Conservation (phyloP, 495 filamentous ascomycete genomes). For the Talaromyces thailandensis region DNA sequence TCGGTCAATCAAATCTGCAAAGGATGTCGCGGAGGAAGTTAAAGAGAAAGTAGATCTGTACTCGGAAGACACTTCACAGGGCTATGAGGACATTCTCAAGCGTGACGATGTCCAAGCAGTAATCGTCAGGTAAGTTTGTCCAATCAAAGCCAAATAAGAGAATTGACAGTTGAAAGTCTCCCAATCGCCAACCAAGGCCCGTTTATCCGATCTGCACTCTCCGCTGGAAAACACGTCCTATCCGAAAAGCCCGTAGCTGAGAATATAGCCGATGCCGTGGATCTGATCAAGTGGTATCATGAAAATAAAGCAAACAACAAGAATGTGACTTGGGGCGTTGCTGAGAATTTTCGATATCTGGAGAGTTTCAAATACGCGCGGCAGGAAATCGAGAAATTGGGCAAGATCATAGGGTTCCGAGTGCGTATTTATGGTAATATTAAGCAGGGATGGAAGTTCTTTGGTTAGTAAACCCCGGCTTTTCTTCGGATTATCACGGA, state of each 20-base stretch:
- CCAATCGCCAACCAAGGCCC: constrained; percentile 29
- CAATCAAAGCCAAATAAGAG: background rate
- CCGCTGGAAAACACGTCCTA: constrained; percentile 69
- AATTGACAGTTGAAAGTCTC: constrained; percentile 11
- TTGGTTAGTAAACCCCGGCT: background rate
- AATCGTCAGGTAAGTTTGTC: constrained; percentile 49
- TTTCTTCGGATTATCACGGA: background rate
- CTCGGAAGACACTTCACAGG: constrained; percentile 51
- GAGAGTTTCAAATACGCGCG: constrained; percentile 40
- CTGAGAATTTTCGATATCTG: constrained; percentile 62
- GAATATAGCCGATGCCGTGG: constrained; percentile 43
- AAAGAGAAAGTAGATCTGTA: constrained; percentile 37
- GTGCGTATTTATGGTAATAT: constrained; percentile 41
- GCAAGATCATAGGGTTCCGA: constrained; percentile 51
- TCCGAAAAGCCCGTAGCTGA: constrained; percentile 66
- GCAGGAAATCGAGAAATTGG: constrained; percentile 42
- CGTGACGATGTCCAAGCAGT: constrained; percentile 59
- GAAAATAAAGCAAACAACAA: constrained; percentile 18
- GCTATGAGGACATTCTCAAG: constrained; percentile 53
- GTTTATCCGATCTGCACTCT: constrained; percentile 39
- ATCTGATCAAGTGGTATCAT: constrained; percentile 49
- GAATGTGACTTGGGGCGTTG: constrained; percentile 45
- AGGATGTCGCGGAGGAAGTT: constrained; percentile 20
- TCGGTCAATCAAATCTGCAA: constrained; percentile 44
- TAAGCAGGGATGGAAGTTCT: constrained; percentile 39